These are phyloP conservation scores for Boletus sp. DNA, from an alignment of 1,284 basidiomycete species.

Conservation along the genomic window DNA sequence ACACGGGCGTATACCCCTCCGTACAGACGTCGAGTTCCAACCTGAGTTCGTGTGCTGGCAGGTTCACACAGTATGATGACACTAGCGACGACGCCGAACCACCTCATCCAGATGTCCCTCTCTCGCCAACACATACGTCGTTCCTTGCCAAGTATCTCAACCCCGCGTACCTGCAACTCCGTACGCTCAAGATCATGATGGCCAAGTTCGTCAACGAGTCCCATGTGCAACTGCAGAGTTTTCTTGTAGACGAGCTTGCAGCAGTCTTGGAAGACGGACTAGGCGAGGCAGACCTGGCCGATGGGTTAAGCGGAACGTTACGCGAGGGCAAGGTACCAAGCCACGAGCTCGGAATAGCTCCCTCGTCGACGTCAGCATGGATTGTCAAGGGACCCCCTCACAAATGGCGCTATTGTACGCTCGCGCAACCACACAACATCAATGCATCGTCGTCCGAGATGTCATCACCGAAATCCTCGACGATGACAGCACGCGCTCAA, in stretches of 20 bases:
- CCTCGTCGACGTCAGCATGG: conserved; percentile 62
- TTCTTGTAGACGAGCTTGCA: conserved; percentile 74
- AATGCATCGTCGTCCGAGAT: neutral
- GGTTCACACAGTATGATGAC: conserved; percentile 62
- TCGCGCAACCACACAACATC: conserved; percentile 35
- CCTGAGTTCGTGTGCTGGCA: conserved; percentile 26
- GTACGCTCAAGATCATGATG: conserved; percentile 82
- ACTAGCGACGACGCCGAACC: conserved; percentile 41
- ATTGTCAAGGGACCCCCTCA: conserved; percentile 85
- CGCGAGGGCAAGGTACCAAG: conserved; percentile 58
- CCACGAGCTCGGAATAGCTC: conserved; percentile 61
- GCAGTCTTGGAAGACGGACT: conserved; percentile 68
- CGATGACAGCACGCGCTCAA: conserved; percentile 45
- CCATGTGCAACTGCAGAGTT: conserved; percentile 87
- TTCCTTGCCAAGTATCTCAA: conserved; percentile 87
- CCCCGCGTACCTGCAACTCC: conserved; percentile 85
- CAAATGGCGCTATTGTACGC: conserved; percentile 89
- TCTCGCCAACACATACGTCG: conserved; percentile 63
- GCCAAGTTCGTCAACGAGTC: conserved; percentile 88
- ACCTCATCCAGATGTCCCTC: conserved; percentile 51
- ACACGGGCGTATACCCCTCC: neutral
- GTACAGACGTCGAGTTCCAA: conserved; percentile 62
- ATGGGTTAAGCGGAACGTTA: conserved; percentile 61
- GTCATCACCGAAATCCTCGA: neutral
- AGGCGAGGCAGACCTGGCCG: conserved; percentile 65